Evolutionary conservation across 257 asterid genomes (phyloP), one percentile per base, ranked within the genome.

Genomic region (Solanum pinnatisectum): DNA sequence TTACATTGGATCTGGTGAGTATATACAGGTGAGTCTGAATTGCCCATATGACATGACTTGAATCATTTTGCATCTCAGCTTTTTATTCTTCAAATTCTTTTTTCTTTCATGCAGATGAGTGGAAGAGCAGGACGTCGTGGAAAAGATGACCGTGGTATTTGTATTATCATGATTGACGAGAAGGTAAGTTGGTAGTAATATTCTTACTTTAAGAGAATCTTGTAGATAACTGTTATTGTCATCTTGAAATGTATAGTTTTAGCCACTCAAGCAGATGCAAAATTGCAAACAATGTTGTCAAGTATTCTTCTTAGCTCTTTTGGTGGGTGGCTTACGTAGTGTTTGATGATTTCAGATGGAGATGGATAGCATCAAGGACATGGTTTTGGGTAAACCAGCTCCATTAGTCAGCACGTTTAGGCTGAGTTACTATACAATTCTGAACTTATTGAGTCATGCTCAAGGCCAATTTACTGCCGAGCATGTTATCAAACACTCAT

Each of bases 101-200:
- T 92, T 10, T 68, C 87, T 78, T 88, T 88, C 84, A 84, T 91
- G 72, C 89, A 97, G 98, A 97, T 97, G 99, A 97, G 99, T 91
- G 99, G 99, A 88, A 96, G 99, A 94, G 99, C 99, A 91, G 99
- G 99, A 87, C 99, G 99, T 12, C 98, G 99, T 90, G 99, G 99
- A 87, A 97, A 97, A 94, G 99, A 97, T 94, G 97, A 91, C 83
- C 94, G 95, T 81, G 99, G 99, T 56, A 97, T 97, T 89, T 97
- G 99, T 92, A 94, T 97, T 71, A 94, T 97, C 90, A 97, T 97
- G 99, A 89, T 97, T 86, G 98, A 96, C 84, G 99, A 96, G 90
- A 93, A 96, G 98, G 99, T 97, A 49, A 30, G 70, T 46, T 82
- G 44, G 70, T 20, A 46, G 40, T 30, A 49, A 30, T 49, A 49